phyloP scores from a whole-genome alignment of 2,329 filamentous ascomycete species.

The Botrytis squamosa region DNA sequence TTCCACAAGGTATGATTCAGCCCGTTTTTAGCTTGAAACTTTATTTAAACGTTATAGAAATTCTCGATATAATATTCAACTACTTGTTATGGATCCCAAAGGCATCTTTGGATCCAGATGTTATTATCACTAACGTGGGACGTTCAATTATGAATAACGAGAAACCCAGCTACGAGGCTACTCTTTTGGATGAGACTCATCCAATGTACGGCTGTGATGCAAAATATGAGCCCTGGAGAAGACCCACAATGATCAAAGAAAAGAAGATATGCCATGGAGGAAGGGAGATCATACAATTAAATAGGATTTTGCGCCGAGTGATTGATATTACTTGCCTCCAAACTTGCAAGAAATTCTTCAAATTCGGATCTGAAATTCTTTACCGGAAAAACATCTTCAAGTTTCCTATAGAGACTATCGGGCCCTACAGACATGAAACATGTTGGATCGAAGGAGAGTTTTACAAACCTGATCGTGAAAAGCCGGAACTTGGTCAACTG shows the following conservation, averaged over 20 bases:
- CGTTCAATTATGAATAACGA: neutral
- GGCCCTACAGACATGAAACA: neutral
- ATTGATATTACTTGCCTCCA: neutral
- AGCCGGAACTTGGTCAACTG: neutral
- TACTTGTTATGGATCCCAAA: neutral
- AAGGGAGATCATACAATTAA: neutral
- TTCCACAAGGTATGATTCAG: neutral
- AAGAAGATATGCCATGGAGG: neutral
- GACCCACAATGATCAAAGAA: neutral
- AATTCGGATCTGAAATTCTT: neutral
- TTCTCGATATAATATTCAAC: neutral
- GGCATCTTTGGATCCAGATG: neutral
- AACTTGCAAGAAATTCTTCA: neutral
- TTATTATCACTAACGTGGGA: neutral
- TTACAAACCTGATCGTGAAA: too few species aligned
- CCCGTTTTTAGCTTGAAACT: neutral
- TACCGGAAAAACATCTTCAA: neutral
- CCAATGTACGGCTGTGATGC: neutral
- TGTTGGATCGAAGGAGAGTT: neutral
- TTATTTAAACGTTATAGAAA: neutral
- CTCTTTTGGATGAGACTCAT: neutral
- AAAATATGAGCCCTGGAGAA: neutral
- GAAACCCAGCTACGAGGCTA: neutral
- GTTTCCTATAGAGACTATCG: neutral
- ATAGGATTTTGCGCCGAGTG: neutral